These are phyloP conservation scores for Penicillium coprophilum DNA, from an alignment of 495 filamentous ascomycete genomes.

Conservation along the genomic window DNA sequence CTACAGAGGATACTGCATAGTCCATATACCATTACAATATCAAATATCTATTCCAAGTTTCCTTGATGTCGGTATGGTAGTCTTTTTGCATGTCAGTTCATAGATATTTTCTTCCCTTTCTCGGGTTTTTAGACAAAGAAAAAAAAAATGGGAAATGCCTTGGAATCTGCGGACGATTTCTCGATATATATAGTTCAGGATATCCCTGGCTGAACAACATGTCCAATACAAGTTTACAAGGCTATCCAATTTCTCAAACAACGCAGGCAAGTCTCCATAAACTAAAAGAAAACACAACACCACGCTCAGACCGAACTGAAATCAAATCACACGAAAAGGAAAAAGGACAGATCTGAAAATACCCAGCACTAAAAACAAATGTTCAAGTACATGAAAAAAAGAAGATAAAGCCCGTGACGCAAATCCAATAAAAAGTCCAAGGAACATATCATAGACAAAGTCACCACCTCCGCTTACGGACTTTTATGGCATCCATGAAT, in stretches of 20 bases:
- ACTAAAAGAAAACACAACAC: constrained; percentile 14
- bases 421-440: constrained; percentile 15
- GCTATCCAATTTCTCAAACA: neutral
- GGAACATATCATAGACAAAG: neutral
- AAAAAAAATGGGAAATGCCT: too few species aligned
- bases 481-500: neutral
- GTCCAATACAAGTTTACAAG: neutral
- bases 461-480: neutral
- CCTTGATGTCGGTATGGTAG: too few species aligned
- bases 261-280: constrained; percentile 2
- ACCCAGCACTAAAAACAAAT: constrained; percentile 6
- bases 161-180: too few species aligned
- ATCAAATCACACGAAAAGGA: constrained; percentile 13
- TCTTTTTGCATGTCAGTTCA: too few species aligned
- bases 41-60: neutral
- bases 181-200: too few species aligned
- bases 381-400: constrained; percentile 8
- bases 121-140: too few species aligned
- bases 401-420: constrained; percentile 3
- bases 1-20: neutral
- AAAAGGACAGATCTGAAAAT: constrained; percentile 16
- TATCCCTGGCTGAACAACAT: neutral
- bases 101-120: too few species aligned
- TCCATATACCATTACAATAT: neutral
- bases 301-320: constrained; percentile 9